phyloP scores from a whole-genome alignment of 2,329 filamentous ascomycete species.

The Neofusicoccum sp. region DNA sequence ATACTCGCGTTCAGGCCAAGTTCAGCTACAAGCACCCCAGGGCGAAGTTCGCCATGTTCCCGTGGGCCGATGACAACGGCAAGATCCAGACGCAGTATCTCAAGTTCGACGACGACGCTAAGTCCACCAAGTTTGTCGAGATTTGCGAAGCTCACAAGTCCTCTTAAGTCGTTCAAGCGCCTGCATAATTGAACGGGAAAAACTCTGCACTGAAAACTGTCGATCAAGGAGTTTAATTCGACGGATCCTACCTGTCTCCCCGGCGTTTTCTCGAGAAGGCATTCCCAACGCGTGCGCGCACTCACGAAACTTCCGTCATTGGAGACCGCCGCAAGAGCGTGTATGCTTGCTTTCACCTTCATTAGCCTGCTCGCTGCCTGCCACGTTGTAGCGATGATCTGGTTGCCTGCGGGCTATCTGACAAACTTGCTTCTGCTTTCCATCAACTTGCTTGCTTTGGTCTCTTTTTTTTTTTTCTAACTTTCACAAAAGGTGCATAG shows the following conservation, averaged over 20 bases:
- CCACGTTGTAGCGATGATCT: too few relatives aligned
- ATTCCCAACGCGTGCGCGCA: too few relatives aligned
- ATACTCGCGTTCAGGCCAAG: conserved; percentile 35
- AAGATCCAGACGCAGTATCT: conserved; percentile 30
- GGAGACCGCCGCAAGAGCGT: too few relatives aligned
- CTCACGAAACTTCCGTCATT: too few relatives aligned
- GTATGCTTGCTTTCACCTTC: too few relatives aligned
- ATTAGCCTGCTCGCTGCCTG: too few relatives aligned
- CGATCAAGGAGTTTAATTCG: too few relatives aligned
- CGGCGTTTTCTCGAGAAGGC: too few relatives aligned
- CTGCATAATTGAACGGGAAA: too few relatives aligned
- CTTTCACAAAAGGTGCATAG: background rate
- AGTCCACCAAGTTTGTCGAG: conserved; percentile 32
- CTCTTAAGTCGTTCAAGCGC: background rate
- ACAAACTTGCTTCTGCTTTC: background rate
- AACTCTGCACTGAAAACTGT: too few relatives aligned
- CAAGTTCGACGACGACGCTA: conserved; percentile 33
- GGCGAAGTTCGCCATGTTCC: conserved; percentile 35
- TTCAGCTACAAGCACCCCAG: conserved; percentile 26
- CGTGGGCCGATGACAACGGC: conserved; percentile 31
- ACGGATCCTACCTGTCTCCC: too few relatives aligned
- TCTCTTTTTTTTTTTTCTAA: background rate
- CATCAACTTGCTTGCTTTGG: background rate
- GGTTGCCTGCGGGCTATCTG: background rate
- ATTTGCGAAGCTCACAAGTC: conserved; percentile 13